phyloP scores from a whole-genome alignment of 768 basidiomycete genomes.

The Calvatia gigantea region DNA sequence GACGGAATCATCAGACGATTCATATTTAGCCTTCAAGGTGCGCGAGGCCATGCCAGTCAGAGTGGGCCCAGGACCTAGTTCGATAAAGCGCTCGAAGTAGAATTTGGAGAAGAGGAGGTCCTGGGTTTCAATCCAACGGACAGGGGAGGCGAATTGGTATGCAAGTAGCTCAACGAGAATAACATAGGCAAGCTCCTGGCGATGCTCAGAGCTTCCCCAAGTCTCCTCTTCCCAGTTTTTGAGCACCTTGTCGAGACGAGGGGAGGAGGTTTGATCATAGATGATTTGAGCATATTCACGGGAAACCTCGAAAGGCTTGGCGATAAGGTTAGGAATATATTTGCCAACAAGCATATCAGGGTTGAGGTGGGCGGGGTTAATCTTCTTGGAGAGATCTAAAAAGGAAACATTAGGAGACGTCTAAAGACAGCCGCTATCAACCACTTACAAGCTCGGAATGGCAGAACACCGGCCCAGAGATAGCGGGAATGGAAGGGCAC shows the following conservation, averaged over 20 bases:
- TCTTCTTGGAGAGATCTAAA: constrained; percentile 96
- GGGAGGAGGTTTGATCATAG: constrained; percentile 95
- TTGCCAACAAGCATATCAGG: constrained; percentile 93
- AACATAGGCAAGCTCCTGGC: constrained; percentile 92
- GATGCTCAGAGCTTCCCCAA: constrained; percentile 79
- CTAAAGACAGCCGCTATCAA: not conserved
- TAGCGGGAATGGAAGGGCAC: constrained; percentile 99
- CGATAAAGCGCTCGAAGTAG: constrained; percentile 90
- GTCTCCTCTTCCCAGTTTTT: constrained; percentile 89
- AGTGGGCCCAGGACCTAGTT: constrained; percentile 94
- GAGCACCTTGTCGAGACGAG: constrained; percentile 92
- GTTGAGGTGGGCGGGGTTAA: constrained; percentile 86
- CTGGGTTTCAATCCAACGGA: constrained; percentile 99
- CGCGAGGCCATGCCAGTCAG: constrained; percentile 92
- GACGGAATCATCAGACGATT: constrained; percentile 81
- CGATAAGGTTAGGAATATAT: constrained; percentile 97
- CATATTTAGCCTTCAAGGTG: constrained; percentile 92
- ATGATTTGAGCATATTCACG: constrained; percentile 91
- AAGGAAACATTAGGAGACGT: constrained; percentile 2
- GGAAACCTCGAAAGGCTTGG: constrained; percentile 79
- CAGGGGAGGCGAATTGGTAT: constrained; percentile 98
- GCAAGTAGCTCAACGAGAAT: constrained; percentile 96
- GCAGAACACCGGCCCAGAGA: constrained; percentile 97
- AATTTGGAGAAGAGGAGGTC: constrained; percentile 87
- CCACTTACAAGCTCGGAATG: constrained; percentile 89